Evolutionary conservation across 441 rosid species (phyloP).

Genomic region (Corymbia citriodora): DNA sequence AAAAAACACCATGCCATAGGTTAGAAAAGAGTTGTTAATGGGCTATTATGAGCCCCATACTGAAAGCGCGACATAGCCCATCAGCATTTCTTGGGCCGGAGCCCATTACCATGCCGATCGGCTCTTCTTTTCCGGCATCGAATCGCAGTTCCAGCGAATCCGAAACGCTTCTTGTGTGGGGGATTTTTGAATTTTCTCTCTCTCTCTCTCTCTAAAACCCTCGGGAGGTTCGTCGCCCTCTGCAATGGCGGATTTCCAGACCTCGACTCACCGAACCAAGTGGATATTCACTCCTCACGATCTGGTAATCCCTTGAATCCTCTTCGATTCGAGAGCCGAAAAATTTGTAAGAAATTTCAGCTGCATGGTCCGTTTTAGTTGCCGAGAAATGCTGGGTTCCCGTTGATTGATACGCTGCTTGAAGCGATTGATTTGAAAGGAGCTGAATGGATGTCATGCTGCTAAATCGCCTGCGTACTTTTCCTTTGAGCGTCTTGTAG

Average conservation of each 20-base stretch:
- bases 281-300: constrained; percentile 86
- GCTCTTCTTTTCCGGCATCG: background rate
- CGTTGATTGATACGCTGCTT: background rate
- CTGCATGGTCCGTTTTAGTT: background rate
- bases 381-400: background rate
- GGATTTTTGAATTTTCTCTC: background rate
- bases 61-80: background rate
- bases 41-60: background rate
- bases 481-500: background rate
- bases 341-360: background rate
- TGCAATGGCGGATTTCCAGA: constrained; percentile 82
- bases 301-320: constrained; percentile 30
- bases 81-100: background rate
- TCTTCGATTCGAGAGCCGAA: background rate
- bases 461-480: background rate
- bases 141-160: no score
- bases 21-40: background rate
- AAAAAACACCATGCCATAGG: background rate
- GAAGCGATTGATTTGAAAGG: background rate
- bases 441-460: background rate
- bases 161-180: background rate
- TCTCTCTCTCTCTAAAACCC: background rate
- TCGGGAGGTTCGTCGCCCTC: background rate
- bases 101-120: background rate
- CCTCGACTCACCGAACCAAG: constrained; percentile 82